Evolutionary conservation across 2,329 filamentous ascomycete species (phyloP).

Genomic region (Monosporascus sp.): DNA sequence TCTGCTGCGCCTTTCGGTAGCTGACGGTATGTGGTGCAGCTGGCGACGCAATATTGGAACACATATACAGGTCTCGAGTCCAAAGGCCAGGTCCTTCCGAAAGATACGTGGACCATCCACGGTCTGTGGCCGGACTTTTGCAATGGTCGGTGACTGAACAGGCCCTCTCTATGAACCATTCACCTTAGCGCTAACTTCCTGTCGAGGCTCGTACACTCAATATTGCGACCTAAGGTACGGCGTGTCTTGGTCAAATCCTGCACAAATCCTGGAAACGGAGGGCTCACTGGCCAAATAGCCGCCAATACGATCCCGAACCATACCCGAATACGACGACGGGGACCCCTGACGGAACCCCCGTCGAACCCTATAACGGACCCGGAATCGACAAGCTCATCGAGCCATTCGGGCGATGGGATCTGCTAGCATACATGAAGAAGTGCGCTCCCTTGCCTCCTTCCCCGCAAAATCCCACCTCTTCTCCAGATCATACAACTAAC

Average conservation of each 20-base stretch:
- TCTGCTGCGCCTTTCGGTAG: neutral
- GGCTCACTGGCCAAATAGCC: conserved; percentile 21
- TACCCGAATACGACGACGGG: conserved; percentile 60
- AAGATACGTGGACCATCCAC: conserved; percentile 53
- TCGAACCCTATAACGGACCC: conserved; percentile 53
- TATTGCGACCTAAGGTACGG: conserved; percentile 55
- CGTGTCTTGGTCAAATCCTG: too few relatives aligned
- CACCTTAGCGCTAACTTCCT: conserved; percentile 35
- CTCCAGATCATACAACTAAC: neutral
- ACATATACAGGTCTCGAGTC: conserved; percentile 57
- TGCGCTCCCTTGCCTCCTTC: conserved; percentile 13
- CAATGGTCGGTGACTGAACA: conserved; percentile 27
- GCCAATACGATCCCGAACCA: conserved; percentile 59
- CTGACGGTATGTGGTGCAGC: conserved; percentile 18
- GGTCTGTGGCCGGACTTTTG: conserved; percentile 54
- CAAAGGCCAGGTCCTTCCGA: conserved; percentile 52
- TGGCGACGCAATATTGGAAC: conserved; percentile 61
- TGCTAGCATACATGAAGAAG: conserved; percentile 61
- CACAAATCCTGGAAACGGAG: neutral
- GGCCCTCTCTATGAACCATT: neutral
- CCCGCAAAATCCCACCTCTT: conserved; percentile 11
- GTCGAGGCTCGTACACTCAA: conserved; percentile 56
- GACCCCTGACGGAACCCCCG: conserved; percentile 43
- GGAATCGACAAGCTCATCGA: conserved; percentile 54
- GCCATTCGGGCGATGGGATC: conserved; percentile 51